Evolutionary conservation across 2,329 filamentous ascomycete species (phyloP), one percentile per base, ranked within the genome.

Genomic region (Fusarium multiceps): DNA sequence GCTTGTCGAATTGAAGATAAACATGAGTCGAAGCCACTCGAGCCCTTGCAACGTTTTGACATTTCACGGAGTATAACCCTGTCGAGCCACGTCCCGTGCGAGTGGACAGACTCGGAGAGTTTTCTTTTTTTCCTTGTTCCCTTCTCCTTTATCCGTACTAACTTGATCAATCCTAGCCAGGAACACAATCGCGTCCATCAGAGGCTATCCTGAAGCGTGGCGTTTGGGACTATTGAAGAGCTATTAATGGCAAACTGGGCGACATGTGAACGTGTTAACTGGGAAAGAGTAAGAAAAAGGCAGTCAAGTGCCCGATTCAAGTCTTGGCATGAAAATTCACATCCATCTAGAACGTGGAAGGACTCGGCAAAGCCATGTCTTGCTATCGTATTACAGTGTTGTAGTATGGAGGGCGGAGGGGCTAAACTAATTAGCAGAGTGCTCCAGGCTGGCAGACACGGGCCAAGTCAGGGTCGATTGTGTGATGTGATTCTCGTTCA

Each of bases 361-460:
- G 47, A 59, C 66, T 60, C 34, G 65, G 51, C 49, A 49, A 43
- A 37, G 16, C 25, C 7, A 25, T 32, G 25, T 28, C 59, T 55
- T 62, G 47, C 41, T 27, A 27, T 43, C 41, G 42, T 41, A 53
- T 58, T 23, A 49, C 27, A 37, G 56, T 34, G 27, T 46, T n/a
- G 48, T 28, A 53, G 34, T 53, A 53, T 53, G 25, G 49, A 16
- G 45, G 37, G 23, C 27, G 25, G 34, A 63, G 32, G 25, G 32
- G 45, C 61, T 64, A 64, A 64, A 63, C 41, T 55, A 64, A 63
- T 46, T 55, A 59, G 59, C 61, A 61, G 61, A 50, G 45, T 34
- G 59, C 43, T 20, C 34, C 20, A 32, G 30, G 27, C 27, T 34
- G 54, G 27, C 23, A 53, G 34, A 25, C 49, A 51, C 34, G 27